A percentile compares a stretch with the other conserved stretches of the same genome.
phyloP scores from a whole-genome alignment of 352 stramenopile genomes.

The Phytophthora sp. region DNA sequence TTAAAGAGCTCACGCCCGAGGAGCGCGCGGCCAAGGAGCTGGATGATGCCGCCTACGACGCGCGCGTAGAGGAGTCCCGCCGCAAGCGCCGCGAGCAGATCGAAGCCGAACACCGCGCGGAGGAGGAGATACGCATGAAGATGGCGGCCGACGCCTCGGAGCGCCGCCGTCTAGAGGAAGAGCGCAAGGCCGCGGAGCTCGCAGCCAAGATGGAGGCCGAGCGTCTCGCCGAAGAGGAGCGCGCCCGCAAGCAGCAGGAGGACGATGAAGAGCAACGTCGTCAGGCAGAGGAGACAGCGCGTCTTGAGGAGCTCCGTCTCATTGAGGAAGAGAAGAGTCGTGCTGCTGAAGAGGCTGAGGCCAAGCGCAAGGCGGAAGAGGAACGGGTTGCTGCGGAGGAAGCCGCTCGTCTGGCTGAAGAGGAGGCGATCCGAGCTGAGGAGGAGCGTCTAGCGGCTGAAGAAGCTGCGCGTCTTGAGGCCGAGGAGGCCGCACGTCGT shows the following conservation, averaged over 20 bases:
- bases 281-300: slow-evolving; percentile 31
- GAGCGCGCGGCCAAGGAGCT: slow-evolving; percentile 58
- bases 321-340: slow-evolving; percentile 47
- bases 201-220: slow-evolving; percentile 43
- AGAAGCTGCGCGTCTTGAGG: slow-evolving; percentile 30
- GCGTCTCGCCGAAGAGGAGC: slow-evolving; percentile 45
- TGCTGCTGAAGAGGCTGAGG: slow-evolving; percentile 38
- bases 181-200: slow-evolving; percentile 40
- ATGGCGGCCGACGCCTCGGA: slow-evolving; percentile 53
- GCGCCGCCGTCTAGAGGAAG: slow-evolving; percentile 44
- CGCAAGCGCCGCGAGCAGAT: slow-evolving; percentile 81
- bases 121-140: slow-evolving; percentile 61
- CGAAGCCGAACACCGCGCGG: slow-evolving; percentile 59
- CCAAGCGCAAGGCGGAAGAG: slow-evolving; percentile 37
- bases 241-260: slow-evolving; percentile 25
- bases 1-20: slow-evolving; percentile 69
- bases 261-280: slow-evolving; percentile 29
- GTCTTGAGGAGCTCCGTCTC: slow-evolving; percentile 33
- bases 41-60: slow-evolving; percentile 74
- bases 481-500: slow-evolving; percentile 23
- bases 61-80: slow-evolving; percentile 79
- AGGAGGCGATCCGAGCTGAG: slow-evolving; percentile 35
- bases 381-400: slow-evolving; percentile 41
- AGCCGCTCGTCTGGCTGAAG: slow-evolving; percentile 34
- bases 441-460: slow-evolving; percentile 27